Evolutionary conservation across 805 yeast species (phyloP).

Genomic region (Ogataea wickerhamii): DNA sequence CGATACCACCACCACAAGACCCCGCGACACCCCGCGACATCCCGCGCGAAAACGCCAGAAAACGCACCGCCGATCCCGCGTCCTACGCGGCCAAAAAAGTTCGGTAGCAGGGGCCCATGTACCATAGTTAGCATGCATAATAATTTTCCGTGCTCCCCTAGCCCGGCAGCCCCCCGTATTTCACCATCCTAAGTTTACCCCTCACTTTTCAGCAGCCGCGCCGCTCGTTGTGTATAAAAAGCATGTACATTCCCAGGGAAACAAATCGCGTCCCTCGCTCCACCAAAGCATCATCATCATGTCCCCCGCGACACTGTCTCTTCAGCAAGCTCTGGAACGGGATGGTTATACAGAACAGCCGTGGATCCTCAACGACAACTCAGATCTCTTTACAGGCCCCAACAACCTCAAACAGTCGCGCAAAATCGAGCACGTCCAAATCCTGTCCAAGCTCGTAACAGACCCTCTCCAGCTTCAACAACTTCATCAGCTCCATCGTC

Average conservation of each 20-base stretch:
- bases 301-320: too few relatives aligned
- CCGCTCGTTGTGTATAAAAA: too few relatives aligned
- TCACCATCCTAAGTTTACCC: too few relatives aligned
- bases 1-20: too few relatives aligned
- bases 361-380: slow-evolving; percentile 23
- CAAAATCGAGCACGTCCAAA: slow-evolving; percentile 19
- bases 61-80: too few relatives aligned
- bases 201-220: background rate
- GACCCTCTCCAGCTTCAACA: slow-evolving; percentile 6
- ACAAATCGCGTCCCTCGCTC: too few relatives aligned
- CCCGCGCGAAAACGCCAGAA: background rate
- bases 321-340: background rate
- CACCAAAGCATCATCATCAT: too few relatives aligned
- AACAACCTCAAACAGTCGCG: slow-evolving; percentile 20
- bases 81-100: too few relatives aligned
- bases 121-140: too few relatives aligned
- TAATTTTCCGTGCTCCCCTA: too few relatives aligned
- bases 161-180: too few relatives aligned
- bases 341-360: slow-evolving; percentile 15
- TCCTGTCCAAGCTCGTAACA: slow-evolving; percentile 18
- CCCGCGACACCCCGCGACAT: background rate
- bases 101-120: too few relatives aligned
- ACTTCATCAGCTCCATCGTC: slow-evolving; percentile 1
- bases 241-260: slow-evolving; percentile 17
- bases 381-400: slow-evolving; percentile 28